A percentile compares a stretch with the other conserved stretches of the same genome.
These are phyloP conservation scores for Acacia crassicarpa DNA, from an alignment of 306 rosid genomes.

Conservation along the genomic window DNA sequence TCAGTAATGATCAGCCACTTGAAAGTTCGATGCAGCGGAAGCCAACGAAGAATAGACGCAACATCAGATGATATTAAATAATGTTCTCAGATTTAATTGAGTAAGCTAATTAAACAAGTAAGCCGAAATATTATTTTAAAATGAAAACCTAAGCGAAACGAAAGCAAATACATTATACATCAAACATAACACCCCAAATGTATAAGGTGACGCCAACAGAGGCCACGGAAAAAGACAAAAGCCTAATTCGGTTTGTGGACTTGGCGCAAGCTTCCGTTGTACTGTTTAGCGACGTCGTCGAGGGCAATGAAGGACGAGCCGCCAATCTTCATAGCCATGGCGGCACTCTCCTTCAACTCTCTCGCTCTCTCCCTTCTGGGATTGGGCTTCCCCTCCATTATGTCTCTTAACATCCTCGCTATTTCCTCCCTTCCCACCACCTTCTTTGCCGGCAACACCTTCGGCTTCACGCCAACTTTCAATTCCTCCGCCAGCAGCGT, in stretches of 20 bases:
- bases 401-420: slow-evolving; percentile 32
- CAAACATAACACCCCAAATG: too few species aligned
- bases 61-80: background rate
- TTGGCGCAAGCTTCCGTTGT: background rate
- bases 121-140: background rate
- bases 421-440: slow-evolving; percentile 48
- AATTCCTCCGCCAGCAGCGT: slow-evolving; percentile 46
- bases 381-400: slow-evolving; percentile 16
- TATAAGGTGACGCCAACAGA: too few species aligned
- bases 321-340: slow-evolving; percentile 5
- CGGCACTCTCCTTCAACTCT: slow-evolving; percentile 25
- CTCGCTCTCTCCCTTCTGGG: slow-evolving; percentile 25
- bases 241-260: background rate
- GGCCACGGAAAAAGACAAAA: background rate
- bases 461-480: slow-evolving; percentile 30
- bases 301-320: slow-evolving; percentile 38
- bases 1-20: background rate
- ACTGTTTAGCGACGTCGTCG: background rate
- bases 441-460: slow-evolving; percentile 34
- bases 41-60: background rate
- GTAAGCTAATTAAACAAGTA: background rate
- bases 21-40: background rate
- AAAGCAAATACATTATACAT: background rate
- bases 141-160: background rate
- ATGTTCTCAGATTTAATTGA: background rate